Conservation (phyloP, 257 asterid species). For the Cinchona pubescens region DNA sequence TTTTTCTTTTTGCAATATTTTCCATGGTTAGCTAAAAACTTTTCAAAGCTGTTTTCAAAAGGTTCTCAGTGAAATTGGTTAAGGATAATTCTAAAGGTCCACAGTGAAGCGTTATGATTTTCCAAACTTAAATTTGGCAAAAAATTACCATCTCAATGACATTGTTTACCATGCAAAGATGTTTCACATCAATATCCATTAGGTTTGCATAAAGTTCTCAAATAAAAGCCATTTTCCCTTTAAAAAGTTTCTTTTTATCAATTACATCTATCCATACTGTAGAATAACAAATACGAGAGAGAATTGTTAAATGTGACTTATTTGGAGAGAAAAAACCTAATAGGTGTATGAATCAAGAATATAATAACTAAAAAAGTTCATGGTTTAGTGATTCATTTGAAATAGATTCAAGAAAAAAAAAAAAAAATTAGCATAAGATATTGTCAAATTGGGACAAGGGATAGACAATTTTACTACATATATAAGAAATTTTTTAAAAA, state of each 20-base stretch:
- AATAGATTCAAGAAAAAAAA: background rate
- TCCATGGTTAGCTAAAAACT: too few species aligned
- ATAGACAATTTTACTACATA: constrained; percentile 46
- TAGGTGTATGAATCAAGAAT: background rate
- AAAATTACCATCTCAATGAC: too few species aligned
- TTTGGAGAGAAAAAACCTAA: background rate
- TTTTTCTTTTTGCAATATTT: too few species aligned
- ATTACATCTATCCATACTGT: background rate
- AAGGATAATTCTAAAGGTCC: background rate
- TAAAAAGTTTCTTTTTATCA: background rate
- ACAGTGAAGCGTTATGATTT: background rate
- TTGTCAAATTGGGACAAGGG: background rate
- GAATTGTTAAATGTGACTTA: background rate
- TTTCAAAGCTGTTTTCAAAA: background rate
- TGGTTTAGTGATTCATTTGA: background rate
- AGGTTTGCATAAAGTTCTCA: background rate
- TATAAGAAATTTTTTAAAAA: constrained; percentile 69
- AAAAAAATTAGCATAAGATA: background rate
- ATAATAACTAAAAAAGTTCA: background rate
- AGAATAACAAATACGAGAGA: background rate
- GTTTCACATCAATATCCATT: background rate
- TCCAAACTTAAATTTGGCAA: background rate
- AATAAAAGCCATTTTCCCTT: background rate
- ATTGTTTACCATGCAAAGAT: background rate
- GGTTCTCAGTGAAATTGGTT: background rate